These are phyloP conservation scores for Malassezia yamatoensis DNA, from an alignment of 1,284 basidiomycete species.

Conservation along the genomic window DNA sequence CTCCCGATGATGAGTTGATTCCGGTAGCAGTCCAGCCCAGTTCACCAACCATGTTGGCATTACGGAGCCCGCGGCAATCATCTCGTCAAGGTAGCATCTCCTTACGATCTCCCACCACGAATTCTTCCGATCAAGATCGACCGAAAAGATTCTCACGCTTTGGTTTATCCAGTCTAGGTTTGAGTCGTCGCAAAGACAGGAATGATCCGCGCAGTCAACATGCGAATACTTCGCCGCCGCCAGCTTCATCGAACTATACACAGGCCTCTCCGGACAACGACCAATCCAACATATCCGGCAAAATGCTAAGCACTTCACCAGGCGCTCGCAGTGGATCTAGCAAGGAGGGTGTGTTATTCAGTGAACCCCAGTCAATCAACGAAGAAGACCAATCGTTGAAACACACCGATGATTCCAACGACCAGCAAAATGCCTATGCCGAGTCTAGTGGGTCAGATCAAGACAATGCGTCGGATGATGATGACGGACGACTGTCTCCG, in stretches of 20 bases:
- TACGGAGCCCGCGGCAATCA: constrained; percentile 10
- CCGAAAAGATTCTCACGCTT: constrained; percentile 24
- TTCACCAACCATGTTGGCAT: constrained; percentile 6
- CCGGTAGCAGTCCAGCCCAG: constrained; percentile 13
- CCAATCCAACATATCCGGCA: not conserved
- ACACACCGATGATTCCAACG: constrained; percentile 19
- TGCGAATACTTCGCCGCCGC: not conserved
- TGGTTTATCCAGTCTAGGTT: constrained; percentile 24
- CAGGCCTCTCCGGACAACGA: constrained; percentile 5
- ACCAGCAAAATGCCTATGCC: constrained; percentile 15
- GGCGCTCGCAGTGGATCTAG: not conserved
- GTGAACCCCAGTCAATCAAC: not conserved
- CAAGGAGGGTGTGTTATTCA: not conserved
- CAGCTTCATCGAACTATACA: not conserved
- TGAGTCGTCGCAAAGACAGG: constrained; percentile 20
- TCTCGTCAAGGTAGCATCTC: not conserved
- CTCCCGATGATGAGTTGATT: constrained; percentile 59
- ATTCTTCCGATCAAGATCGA: constrained; percentile 4
- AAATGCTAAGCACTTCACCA: not conserved
- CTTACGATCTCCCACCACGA: constrained; percentile 11
- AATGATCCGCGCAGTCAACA: constrained; percentile 2
- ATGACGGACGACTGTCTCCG: constrained; percentile 13
- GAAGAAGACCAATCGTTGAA: constrained; percentile 6
- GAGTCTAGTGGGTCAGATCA: constrained; percentile 16
- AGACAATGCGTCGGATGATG: constrained; percentile 19